Base-by-base conservation (phyloP, 179 eudicot species). In the Spergularia azorica region DNA sequence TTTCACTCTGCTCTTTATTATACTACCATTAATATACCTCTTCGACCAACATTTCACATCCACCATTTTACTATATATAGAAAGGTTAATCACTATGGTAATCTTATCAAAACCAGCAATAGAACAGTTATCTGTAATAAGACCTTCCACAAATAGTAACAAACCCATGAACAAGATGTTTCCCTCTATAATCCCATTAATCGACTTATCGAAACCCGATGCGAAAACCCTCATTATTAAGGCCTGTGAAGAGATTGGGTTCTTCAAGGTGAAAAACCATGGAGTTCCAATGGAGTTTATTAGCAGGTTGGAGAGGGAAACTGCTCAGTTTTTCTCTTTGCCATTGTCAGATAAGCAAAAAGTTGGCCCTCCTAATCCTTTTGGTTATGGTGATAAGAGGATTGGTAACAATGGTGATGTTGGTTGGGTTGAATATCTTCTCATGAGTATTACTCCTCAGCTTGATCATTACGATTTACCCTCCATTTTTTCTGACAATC, bases 351-450 rank as follows among this genome's bases (percentile, higher is more conserved):
- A 58, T 0, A 84, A 84, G 59, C 83, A 81, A 36, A 52, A 32
- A 32, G 80, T 79, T 7, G 87, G 74, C 0, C 59, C 71, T 61
- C 78, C 87, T 2, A 76, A 71, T 14, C 89, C 89, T 9, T 86
- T 79, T 68, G 87, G 89, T 11, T 86, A 86, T 74, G 89, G 89
- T 26, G 81, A 81, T 60, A 83, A 83, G 68, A 79, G 56, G 1
- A 86, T 86, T 51, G 89, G 89, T 0, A 84, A 48, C 0, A 86
- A 81, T 41, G 89, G 89, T 0, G 89, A 86, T 20, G 83, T 86
- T 20, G 89, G 89, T 59, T 86, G 89, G 89, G 11, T 86, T 50
- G 89, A 86, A 68, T 86, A 81, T 36, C 75, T 85, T 5, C 83
- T 85, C 8, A 46, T 85, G 4, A 79, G 79, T 48, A 72, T 81